Evolutionary conservation across 192 early-diverging fungal species (phyloP), one percentile per base, ranked within the genome.

Genomic region (Dispira parvispora): DNA sequence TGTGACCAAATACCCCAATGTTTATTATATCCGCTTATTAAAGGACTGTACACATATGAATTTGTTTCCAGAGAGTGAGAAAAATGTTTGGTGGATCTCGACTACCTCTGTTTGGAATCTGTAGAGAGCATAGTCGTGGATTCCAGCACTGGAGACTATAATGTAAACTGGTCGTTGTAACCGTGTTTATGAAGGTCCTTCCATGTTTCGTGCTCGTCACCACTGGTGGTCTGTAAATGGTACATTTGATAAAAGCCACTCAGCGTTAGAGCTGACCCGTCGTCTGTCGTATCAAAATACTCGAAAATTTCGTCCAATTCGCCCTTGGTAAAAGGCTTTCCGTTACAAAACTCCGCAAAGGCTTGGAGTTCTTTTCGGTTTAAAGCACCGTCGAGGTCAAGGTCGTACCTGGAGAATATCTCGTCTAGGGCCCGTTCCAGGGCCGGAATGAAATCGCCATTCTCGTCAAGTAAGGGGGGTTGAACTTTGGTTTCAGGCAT

Each of bases 221-320:
- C 74, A 11, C 78, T 76, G 20, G 73, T 67, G 4, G 81, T 84
- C 65, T 84, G 84, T 53, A 86, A 66, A 60, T 84, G 83, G 74
- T 88, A 88, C 80, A 93, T 81, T 68, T 93, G 85, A 46, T 88
- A 52, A 62, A 90, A 93, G 9, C 90, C 90, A 44, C 75, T 75
- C 23, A 69, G 71, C 1, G 83, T 82, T 57, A 93, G 64, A 2
- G 42, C 32, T 21, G 77, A 50, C 10, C 84, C 83, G 18, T 81
- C 73, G 5, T 77, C 68, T n/a, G 78, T 80, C 28, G 78, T 74
- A 47, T 88, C 79, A 58, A 92, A 82, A 44, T 78, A 79, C 25
- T 73, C 74, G 21, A 70, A 73, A 28, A 92, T 85, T 62, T 92
- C 90, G n/a, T 55, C 50, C 16, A 76, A 57, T 16, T 76, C 74